A percentile compares a stretch with the other conserved stretches of the same genome.
phyloP scores from a whole-genome alignment of 2,329 filamentous ascomycete species.

The Aspergillus floridensis region DNA sequence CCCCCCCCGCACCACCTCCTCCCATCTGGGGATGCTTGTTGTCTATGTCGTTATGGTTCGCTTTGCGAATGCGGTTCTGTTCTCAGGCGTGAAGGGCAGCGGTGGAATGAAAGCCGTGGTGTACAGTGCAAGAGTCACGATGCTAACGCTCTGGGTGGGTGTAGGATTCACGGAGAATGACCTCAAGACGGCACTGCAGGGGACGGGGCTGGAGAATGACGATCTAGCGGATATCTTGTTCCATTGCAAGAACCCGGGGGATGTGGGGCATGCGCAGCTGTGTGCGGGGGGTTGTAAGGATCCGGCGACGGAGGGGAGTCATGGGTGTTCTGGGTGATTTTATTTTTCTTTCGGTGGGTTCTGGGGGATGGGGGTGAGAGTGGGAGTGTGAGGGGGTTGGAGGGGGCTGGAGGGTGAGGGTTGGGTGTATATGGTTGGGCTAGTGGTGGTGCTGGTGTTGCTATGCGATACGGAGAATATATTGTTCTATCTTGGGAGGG shows the following conservation, averaged over 20 bases:
- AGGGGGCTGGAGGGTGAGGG: too few relatives aligned
- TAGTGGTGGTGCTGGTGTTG: too few relatives aligned
- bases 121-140: background rate
- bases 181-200: constrained; percentile 27
- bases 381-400: too few relatives aligned
- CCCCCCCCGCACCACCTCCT: too few relatives aligned
- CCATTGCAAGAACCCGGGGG: constrained; percentile 36
- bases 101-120: background rate
- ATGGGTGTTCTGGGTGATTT: constrained; percentile 15
- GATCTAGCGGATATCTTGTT: constrained; percentile 31
- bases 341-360: background rate
- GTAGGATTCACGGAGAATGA: constrained; percentile 31
- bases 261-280: constrained; percentile 32
- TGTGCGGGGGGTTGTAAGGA: constrained; percentile 30
- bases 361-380: background rate
- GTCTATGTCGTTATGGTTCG: too few relatives aligned
- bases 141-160: background rate
- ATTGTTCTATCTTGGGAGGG: too few relatives aligned
- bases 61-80: too few relatives aligned
- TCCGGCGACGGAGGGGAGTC: constrained; percentile 29
- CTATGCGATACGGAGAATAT: too few relatives aligned
- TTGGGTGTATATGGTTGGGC: background rate
- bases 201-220: constrained; percentile 26
- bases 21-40: too few relatives aligned
- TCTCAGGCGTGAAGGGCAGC: too few relatives aligned